Evolutionary conservation across 805 yeast species (phyloP).

Genomic region (Sugiyamaella marilandica): DNA sequence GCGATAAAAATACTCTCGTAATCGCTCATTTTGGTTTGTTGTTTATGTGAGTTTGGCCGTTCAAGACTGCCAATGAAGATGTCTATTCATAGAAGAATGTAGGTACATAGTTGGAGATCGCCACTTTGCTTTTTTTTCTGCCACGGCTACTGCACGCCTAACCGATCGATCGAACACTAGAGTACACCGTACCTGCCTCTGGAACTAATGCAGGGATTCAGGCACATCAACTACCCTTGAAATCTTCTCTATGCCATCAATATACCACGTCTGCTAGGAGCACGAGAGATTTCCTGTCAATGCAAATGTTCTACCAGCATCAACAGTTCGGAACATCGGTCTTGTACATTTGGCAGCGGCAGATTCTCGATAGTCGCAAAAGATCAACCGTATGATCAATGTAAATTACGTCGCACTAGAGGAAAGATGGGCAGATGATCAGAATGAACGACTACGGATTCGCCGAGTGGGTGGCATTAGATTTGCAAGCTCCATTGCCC

Average conservation of each 20-base stretch:
- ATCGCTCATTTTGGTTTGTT: too few relatives aligned
- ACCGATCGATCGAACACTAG: not conserved
- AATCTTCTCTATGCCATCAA: too few relatives aligned
- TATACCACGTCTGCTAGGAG: too few relatives aligned
- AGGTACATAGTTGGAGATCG: not conserved
- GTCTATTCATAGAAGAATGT: not conserved
- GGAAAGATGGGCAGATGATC: too few relatives aligned
- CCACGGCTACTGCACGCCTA: not conserved
- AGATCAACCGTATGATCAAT: not conserved
- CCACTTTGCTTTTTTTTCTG: not conserved
- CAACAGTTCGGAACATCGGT: too few relatives aligned
- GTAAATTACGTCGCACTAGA: not conserved
- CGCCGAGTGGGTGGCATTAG: not conserved
- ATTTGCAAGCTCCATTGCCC: not conserved
- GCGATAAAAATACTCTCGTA: too few relatives aligned
- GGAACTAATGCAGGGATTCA: not conserved
- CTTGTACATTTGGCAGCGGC: too few relatives aligned
- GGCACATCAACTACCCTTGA: not conserved
- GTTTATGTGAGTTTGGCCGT: too few relatives aligned
- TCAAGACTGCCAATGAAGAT: not conserved
- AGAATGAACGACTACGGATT: too few relatives aligned
- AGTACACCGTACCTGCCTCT: not conserved
- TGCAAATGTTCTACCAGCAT: too few relatives aligned
- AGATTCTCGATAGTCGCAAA: not conserved
- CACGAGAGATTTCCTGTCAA: too few relatives aligned